Conservation (phyloP, 176 grass and related monocot species). For the Eremochloa ophiuroides region DNA sequence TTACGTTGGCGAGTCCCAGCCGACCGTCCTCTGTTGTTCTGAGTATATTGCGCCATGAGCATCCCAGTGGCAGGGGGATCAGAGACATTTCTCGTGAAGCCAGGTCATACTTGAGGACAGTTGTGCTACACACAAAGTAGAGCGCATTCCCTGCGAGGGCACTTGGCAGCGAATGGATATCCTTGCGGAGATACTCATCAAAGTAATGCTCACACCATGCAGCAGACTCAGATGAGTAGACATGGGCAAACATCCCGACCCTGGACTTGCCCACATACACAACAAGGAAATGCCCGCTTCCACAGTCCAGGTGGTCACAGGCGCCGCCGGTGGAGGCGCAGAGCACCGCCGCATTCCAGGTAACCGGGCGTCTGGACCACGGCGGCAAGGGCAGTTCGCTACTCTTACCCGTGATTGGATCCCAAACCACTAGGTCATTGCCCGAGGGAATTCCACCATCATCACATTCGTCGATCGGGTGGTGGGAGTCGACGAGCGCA, state of each 20-base stretch:
- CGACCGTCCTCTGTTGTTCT: not conserved
- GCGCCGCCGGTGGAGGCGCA: not conserved
- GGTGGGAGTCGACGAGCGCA: not conserved
- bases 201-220: not conserved
- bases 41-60: not conserved
- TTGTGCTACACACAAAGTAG: not conserved
- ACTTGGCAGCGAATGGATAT: no score
- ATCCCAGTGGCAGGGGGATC: not conserved
- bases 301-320: slow-evolving; percentile 10
- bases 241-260: not conserved
- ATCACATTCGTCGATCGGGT: not conserved
- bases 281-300: not conserved
- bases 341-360: slow-evolving; percentile 1
- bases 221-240: not conserved
- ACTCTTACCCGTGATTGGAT: not conserved
- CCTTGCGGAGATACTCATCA: accelerated
- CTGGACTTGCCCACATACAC: not conserved
- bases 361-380: accelerated
- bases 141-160: not conserved
- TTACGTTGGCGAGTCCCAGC: not conserved
- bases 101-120: not conserved
- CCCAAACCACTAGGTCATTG: not conserved
- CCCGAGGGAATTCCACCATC: no score
- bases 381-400: not conserved
- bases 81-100: not conserved